phyloP scores from a whole-genome alignment of 2,329 filamentous ascomycete genomes.

The Claviceps sp. region DNA sequence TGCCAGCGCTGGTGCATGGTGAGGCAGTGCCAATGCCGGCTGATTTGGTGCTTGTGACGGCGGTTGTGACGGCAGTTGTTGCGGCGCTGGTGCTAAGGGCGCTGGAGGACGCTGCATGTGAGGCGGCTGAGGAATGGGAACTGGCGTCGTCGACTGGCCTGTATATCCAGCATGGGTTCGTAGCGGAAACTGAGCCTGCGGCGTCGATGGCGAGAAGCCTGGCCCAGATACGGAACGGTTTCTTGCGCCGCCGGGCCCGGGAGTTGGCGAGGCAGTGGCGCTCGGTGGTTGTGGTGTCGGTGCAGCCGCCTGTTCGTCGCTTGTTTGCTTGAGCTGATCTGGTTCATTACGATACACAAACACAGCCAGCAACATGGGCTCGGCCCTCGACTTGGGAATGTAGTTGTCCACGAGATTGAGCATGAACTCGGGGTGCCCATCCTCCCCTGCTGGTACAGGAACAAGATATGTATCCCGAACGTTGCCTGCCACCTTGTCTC shows the following conservation, averaged over 20 bases:
- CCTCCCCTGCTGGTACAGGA: slow-evolving; percentile 61
- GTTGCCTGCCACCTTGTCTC: slow-evolving; percentile 58
- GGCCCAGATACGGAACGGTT: slow-evolving; percentile 36
- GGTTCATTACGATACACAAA: slow-evolving; percentile 65
- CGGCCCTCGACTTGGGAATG: slow-evolving; percentile 55
- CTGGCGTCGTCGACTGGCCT: slow-evolving; percentile 21
- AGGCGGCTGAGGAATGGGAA: slow-evolving; percentile 22
- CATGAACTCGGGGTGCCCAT: slow-evolving; percentile 70
- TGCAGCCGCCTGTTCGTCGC: slow-evolving; percentile 9
- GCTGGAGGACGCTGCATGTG: slow-evolving; percentile 10
- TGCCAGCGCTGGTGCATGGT: slow-evolving; percentile 2
- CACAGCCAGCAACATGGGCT: slow-evolving; percentile 69
- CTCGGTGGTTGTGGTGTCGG: slow-evolving; percentile 8
- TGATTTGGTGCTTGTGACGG: slow-evolving; percentile 1
- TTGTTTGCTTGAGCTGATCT: slow-evolving; percentile 18
- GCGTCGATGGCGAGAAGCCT: slow-evolving; percentile 40
- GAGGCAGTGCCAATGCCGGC: neutral
- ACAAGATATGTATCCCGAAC: slow-evolving; percentile 88
- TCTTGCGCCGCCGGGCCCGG: slow-evolving; percentile 23
- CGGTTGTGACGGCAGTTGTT: neutral
- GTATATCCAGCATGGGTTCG: slow-evolving; percentile 17
- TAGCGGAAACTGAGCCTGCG: slow-evolving; percentile 20
- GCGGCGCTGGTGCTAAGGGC: neutral
- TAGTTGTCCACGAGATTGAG: slow-evolving; percentile 76
- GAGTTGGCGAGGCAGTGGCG: slow-evolving; percentile 19